phyloP scores from a whole-genome alignment of 169 alveolate genomes.

The Plasmodium chabaudi region DNA sequence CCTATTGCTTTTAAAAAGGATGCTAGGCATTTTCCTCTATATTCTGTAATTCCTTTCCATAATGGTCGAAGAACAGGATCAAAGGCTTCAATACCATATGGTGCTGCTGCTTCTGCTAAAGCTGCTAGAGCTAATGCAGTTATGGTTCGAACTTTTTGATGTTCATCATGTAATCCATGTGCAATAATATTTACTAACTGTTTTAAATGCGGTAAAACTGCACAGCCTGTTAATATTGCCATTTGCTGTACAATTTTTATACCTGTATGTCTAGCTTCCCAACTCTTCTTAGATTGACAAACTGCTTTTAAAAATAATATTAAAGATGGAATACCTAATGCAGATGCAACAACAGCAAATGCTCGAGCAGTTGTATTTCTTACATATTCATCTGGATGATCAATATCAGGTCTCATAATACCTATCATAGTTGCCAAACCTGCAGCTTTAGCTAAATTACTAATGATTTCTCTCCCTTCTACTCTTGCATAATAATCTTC shows the following conservation, averaged over 20 bases:
- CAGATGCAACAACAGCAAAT: constrained; percentile 99
- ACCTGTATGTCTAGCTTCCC: constrained; percentile 99
- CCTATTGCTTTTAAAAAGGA: constrained; percentile 98
- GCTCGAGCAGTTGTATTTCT: constrained; percentile 99
- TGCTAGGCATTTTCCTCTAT: constrained; percentile 97
- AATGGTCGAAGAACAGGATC: constrained; percentile 97
- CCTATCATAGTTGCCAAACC: constrained; percentile 99
- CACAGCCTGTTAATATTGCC: constrained; percentile 98
- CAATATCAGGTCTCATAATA: constrained; percentile 99
- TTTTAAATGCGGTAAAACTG: constrained; percentile 98
- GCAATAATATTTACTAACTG: constrained; percentile 97
- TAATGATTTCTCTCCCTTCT: constrained; percentile 98
- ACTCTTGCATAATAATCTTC: constrained; percentile 99
- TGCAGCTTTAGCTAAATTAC: constrained; percentile 97
- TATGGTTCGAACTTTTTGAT: constrained; percentile 96
- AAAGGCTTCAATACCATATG: constrained; percentile 99
- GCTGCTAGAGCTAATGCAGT: constrained; percentile 99
- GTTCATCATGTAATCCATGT: constrained; percentile 97
- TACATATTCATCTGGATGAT: constrained; percentile 99
- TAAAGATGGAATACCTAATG: constrained; percentile 98
- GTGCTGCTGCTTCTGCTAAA: constrained; percentile 99
- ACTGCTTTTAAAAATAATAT: constrained; percentile 98
- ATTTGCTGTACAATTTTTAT: constrained; percentile 98
- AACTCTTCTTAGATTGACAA: constrained; percentile 96
- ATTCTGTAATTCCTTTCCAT: constrained; percentile 98